Evolutionary conservation across 1,139 yeast genomes (phyloP), one percentile per base, ranked within the genome.

Genomic region (Suhomyces ambrosiae): DNA sequence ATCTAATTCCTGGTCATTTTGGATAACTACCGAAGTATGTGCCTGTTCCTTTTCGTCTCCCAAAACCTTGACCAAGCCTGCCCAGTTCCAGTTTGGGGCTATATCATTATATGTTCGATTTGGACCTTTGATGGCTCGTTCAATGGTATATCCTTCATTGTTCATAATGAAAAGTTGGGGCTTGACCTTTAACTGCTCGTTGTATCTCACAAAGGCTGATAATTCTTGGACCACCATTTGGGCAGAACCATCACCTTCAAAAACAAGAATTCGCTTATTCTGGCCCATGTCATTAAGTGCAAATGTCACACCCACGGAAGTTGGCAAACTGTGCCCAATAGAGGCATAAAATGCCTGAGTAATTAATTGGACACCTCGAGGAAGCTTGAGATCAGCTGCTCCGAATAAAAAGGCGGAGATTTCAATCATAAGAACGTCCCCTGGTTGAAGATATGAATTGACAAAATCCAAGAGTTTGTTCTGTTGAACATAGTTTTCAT

Each of bases 221-320:
- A 87, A 62, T 58, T 88, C 96, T 60, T 84, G 90, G 32, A 83
- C 73, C 2, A 96, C 86, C 95, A 88, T 85, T 63, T 86, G 95
- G 2, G 96, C 88, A 7, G 94, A 82, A 2, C 96, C 96, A 55
- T 89, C 96, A 33, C 96, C 96, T 65, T 85, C 89, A 18, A 86
- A 67, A 7, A 88, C 65, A 12, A 86, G 63, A 15, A 86, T 73
- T 47, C 95, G 74, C 31, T 82, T 77, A 5, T 63, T 47, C 11
- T 54, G 44, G 6, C 68, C 68, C 38, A 65, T 44, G 53, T 87
- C 94, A 39, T 73, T 69, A 50, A 76, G 68, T 1, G 92, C 95
- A 38, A 84, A 60, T 10, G 86, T 79, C 6, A 80, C 85, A 23
- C 96, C 96, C 32, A 88, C 71, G 1, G 92, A 75, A 3, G 94